Evolutionary conservation across 1,139 yeast genomes (phyloP).

Genomic region (Zygoascus hellenicus): DNA sequence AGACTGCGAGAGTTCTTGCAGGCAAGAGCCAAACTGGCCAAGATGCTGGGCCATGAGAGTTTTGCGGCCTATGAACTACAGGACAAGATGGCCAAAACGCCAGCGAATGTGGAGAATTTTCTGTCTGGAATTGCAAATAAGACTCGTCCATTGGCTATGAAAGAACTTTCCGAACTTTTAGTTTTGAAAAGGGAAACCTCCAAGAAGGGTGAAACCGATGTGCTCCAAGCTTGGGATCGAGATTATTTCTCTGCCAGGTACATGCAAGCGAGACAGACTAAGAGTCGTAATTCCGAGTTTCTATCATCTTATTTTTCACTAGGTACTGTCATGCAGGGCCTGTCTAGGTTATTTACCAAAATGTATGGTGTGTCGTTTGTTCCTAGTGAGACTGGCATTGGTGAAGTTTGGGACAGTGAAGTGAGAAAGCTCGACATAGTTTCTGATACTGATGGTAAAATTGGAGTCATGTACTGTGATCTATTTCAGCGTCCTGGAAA

Average conservation of each 20-base stretch:
- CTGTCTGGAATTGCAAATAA: conserved; percentile 52
- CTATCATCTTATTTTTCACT: conserved; percentile 59
- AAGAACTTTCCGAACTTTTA: conserved; percentile 44
- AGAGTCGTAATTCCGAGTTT: conserved; percentile 22
- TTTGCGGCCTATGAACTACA: conserved; percentile 77
- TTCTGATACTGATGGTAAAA: conserved; percentile 50
- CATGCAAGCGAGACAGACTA: conserved; percentile 25
- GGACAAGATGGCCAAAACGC: conserved; percentile 85
- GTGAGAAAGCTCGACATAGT: conserved; percentile 77
- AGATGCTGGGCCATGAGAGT: conserved; percentile 63
- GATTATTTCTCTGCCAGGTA: conserved; percentile 55
- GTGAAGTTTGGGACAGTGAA: conserved; percentile 90
- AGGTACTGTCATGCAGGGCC: conserved; percentile 82
- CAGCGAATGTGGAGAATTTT: conserved; percentile 69
- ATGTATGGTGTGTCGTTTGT: conserved; percentile 73
- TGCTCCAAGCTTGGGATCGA: conserved; percentile 83
- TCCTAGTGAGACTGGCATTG: conserved; percentile 57
- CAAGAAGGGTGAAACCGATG: conserved; percentile 34
- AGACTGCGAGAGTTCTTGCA: conserved; percentile 55
- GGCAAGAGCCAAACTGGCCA: conserved; percentile 66
- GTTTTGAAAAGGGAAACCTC: conserved; percentile 31
- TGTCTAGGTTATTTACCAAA: conserved; percentile 60
- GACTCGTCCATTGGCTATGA: conserved; percentile 50
- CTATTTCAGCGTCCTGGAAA: conserved; percentile 58
- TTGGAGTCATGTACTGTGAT: conserved; percentile 67